These are phyloP conservation scores for Bromus sterilis DNA, from an alignment of 176 grass and related monocot species.

Conservation along the genomic window DNA sequence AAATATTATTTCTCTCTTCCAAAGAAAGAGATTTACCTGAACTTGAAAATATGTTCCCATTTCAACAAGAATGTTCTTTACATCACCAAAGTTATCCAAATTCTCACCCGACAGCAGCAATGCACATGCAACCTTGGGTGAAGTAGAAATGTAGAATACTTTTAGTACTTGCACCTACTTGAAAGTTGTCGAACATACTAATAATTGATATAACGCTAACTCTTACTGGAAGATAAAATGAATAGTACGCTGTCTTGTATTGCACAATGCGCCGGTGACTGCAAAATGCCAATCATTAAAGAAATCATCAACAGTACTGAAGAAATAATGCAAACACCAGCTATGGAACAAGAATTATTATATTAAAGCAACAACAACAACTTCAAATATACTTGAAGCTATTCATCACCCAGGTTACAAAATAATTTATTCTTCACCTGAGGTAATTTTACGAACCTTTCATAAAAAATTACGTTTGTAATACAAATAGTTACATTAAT, in stretches of 20 bases:
- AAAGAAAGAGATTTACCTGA: constrained; percentile 40
- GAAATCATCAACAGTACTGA: constrained; percentile 9
- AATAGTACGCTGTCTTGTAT: constrained; percentile 98
- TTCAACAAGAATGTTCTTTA: constrained; percentile 90
- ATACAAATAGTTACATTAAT: too few relatives aligned
- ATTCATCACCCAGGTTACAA: too few relatives aligned
- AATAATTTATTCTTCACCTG: too few relatives aligned
- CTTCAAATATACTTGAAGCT: too few relatives aligned
- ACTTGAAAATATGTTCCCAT: constrained; percentile 99
- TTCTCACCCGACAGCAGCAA: constrained; percentile 74
- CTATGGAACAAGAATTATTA: not conserved
- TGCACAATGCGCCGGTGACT: constrained; percentile 91
- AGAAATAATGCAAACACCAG: not conserved
- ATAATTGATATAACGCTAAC: not conserved
- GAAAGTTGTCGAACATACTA: not conserved
- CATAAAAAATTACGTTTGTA: too few relatives aligned
- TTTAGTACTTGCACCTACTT: not conserved
- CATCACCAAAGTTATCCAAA: constrained; percentile 73
- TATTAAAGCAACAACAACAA: not conserved
- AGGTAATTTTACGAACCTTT: too few relatives aligned
- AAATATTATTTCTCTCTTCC: not conserved
- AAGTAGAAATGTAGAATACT: constrained; percentile 16
- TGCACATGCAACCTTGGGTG: constrained; percentile 85
- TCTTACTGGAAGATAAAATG: constrained; percentile 95
- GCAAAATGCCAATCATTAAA: constrained; percentile 22